phyloP scores from a whole-genome alignment of 2,329 filamentous ascomycete species.

The Colletotrichum falcatum region DNA sequence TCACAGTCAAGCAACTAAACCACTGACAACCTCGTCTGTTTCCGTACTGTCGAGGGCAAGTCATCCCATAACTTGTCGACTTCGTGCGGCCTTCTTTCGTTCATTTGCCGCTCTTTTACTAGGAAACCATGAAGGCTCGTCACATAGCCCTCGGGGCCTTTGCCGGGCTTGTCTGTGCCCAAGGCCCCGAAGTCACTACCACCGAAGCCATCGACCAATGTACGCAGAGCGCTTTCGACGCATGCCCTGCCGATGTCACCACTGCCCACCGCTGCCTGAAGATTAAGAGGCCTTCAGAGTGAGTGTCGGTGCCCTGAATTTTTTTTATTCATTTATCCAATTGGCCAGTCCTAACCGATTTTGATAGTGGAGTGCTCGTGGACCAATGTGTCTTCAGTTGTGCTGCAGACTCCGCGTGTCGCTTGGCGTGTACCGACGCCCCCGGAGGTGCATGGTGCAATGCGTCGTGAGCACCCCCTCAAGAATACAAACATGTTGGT shows the following conservation, averaged over 20 bases:
- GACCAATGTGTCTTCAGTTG: slow-evolving; percentile 1
- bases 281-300: neutral
- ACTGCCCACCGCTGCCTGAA: neutral
- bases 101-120: neutral
- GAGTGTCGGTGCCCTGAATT: neutral
- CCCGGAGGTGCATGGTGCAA: neutral
- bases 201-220: neutral
- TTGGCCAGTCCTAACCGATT: too few species aligned
- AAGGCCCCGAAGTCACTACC: neutral
- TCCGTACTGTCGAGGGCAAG: neutral
- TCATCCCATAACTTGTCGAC: neutral
- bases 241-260: neutral
- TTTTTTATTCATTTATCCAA: too few species aligned
- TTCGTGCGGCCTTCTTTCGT: neutral
- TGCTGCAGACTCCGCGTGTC: neutral
- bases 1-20: neutral
- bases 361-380: neutral
- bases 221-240: neutral
- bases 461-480: neutral
- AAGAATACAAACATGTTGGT: too few species aligned
- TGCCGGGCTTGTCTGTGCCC: neutral
- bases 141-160: neutral
- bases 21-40: neutral
- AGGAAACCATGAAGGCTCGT: neutral
- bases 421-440: neutral